A percentile compares a stretch with the other conserved stretches of the same genome.
Evolutionary conservation across 2,329 filamentous ascomycete species (phyloP).

Genomic region (Diaporthe velutina): DNA sequence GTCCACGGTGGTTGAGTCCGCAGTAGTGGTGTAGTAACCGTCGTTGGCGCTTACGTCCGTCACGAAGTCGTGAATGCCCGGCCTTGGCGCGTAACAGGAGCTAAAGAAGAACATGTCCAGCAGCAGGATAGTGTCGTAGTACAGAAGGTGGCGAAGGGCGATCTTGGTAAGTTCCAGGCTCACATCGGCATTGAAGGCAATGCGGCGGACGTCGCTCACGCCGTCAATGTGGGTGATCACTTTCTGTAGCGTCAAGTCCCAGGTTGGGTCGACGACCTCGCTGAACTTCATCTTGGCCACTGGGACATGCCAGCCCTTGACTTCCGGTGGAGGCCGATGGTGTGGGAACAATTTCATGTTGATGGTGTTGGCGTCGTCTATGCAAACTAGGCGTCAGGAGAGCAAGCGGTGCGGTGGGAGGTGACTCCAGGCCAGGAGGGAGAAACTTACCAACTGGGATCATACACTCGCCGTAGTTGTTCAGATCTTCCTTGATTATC

Average conservation of each 20-base stretch:
- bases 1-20: slow-evolving; percentile 15
- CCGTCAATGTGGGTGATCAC: slow-evolving; percentile 92
- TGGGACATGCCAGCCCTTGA: slow-evolving; percentile 92
- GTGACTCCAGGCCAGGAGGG: neutral
- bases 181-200: slow-evolving; percentile 86
- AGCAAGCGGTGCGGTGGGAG: neutral
- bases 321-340: slow-evolving; percentile 79
- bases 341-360: slow-evolving; percentile 96
- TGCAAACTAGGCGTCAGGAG: slow-evolving; percentile 38
- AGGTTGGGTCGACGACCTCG: slow-evolving; percentile 75
- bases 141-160: slow-evolving; percentile 89
- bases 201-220: slow-evolving; percentile 88
- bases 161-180: slow-evolving; percentile 88
- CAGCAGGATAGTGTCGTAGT: slow-evolving; percentile 91
- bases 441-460: slow-evolving; percentile 84
- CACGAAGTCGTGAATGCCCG: slow-evolving; percentile 84
- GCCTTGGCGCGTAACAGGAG: slow-evolving; percentile 87
- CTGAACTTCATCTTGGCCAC: slow-evolving; percentile 77
- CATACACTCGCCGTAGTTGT: slow-evolving; percentile 99
- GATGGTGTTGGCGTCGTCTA: slow-evolving; percentile 92
- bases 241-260: slow-evolving; percentile 82
- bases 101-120: slow-evolving; percentile 96
- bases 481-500: slow-evolving; percentile 86
- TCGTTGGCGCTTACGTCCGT: slow-evolving; percentile 62
- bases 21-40: slow-evolving; percentile 37